Evolutionary conservation across 352 stramenopile species (phyloP).

Genomic region (Globisporangium orthogonon): DNA sequence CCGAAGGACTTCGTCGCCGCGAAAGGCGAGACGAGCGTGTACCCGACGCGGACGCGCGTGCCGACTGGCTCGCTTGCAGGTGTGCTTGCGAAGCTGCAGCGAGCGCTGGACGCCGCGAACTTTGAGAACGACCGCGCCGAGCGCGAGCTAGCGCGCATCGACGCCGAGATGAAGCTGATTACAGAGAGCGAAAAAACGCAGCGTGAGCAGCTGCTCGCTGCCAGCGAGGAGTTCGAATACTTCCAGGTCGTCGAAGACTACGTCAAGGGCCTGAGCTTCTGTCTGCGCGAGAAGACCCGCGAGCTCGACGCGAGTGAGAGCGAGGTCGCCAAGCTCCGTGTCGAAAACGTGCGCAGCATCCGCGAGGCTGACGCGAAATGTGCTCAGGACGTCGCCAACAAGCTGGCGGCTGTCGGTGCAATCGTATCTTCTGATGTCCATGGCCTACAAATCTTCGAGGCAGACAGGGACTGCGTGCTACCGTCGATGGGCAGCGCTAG

Average conservation of each 20-base stretch:
- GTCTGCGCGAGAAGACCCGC: slow-evolving; percentile 54
- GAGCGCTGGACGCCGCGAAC: slow-evolving; percentile 31
- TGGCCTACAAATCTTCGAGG: slow-evolving; percentile 5
- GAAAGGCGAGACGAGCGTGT: slow-evolving; percentile 6
- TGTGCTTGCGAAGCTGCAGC: slow-evolving; percentile 48
- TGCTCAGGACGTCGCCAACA: slow-evolving; percentile 1
- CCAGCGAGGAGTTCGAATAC: slow-evolving; percentile 71
- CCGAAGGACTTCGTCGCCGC: background rate
- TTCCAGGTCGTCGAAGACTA: slow-evolving; percentile 75
- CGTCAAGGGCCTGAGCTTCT: slow-evolving; percentile 69
- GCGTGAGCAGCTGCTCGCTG: slow-evolving; percentile 35
- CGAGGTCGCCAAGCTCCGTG: slow-evolving; percentile 18
- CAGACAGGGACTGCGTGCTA: background rate
- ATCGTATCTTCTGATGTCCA: slow-evolving; percentile 1
- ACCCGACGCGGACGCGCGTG: slow-evolving; percentile 49
- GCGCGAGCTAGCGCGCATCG: slow-evolving; percentile 45
- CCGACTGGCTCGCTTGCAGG: slow-evolving; percentile 34
- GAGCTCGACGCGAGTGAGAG: slow-evolving; percentile 43
- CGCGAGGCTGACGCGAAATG: slow-evolving; percentile 1
- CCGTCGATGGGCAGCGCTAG: slow-evolving; percentile 1
- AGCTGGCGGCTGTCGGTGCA: background rate
- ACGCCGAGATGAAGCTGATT: slow-evolving; percentile 38
- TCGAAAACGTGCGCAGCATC: slow-evolving; percentile 9
- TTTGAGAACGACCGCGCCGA: slow-evolving; percentile 39
- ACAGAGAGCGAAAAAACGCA: slow-evolving; percentile 37